Base-by-base conservation (phyloP, 2,329 filamentous ascomycete genomes). In the Apiospora saccharicola region DNA sequence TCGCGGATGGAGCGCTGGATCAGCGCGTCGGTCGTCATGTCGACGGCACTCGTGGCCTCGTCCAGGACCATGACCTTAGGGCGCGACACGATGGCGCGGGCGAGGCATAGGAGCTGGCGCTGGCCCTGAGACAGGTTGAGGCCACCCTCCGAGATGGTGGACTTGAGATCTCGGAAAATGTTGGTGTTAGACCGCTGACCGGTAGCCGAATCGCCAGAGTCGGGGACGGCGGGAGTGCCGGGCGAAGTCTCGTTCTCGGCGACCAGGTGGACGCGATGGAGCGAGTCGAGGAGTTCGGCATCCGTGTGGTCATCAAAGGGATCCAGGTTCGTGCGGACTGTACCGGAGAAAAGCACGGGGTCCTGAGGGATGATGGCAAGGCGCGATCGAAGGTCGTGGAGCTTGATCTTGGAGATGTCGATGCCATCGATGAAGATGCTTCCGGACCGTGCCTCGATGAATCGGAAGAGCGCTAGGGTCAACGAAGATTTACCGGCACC, bases 361-460 rank as follows among this genome's bases (percentile, higher is more conserved):
- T 96, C 93, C 82, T 95, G 75, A 6, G 94, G 93, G 71, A 96
- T 96, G 75, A 96, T 95, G 49, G 93, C 92, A 0, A 96, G 82
- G 0, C 93, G 87, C n/a, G 90, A 91, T 34, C 94, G 89, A 14
- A 96, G 84, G 71, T 92, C 90, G 71, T 92, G 87, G 0, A 95
- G 86, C 71, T 88, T 89, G 77, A 95, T 89, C 77, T 89, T 92
- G 30, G 92, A 91, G 70, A 95, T 93, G 77, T 95, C 92, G 16
- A 94, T 76, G 0, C 92, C 93, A 76, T 95, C 93, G 73, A 96
- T 92, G 72, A 85, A 80, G 74, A 95, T 91, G 19, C 82, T 88
- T 12, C 93, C 93, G 16, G 90, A 87, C 7, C 86, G 83, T 0
- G 91, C 89, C 79, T 94, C 92, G 16, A 95, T 83, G 84, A 95